phyloP scores from a whole-genome alignment of 2,329 filamentous ascomycete genomes.

The Fusarium mangiferae region DNA sequence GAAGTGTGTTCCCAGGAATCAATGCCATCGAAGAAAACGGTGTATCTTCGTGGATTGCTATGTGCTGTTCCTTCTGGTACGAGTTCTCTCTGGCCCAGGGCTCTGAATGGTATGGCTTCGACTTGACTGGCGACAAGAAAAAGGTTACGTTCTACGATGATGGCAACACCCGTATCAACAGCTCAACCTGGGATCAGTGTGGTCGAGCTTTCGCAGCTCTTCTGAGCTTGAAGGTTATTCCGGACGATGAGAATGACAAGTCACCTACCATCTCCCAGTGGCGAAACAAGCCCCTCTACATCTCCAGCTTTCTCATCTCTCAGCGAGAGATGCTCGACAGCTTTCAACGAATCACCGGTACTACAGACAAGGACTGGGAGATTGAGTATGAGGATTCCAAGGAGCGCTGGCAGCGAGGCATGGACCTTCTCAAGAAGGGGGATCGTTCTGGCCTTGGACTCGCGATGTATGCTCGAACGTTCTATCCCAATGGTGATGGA shows the following conservation, averaged over 20 bases:
- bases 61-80: constrained; percentile 67
- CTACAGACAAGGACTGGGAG: constrained; percentile 61
- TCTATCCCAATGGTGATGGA: constrained; percentile 56
- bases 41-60: constrained; percentile 57
- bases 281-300: constrained; percentile 59
- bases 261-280: constrained; percentile 47
- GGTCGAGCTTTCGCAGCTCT: constrained; percentile 64
- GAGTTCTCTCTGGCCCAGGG: constrained; percentile 60
- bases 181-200: constrained; percentile 68
- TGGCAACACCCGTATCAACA: constrained; percentile 65
- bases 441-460: constrained; percentile 55
- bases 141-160: constrained; percentile 63
- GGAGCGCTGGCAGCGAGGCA: constrained; percentile 61
- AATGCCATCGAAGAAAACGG: constrained; percentile 54
- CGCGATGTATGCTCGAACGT: constrained; percentile 66
- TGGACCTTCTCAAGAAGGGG: constrained; percentile 56
- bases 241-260: constrained; percentile 49
- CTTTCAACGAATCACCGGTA: constrained; percentile 66
- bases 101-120: constrained; percentile 58
- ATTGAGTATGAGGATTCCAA: constrained; percentile 59
- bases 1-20: constrained; percentile 37
- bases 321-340: constrained; percentile 74
- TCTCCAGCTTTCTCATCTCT: constrained; percentile 66
- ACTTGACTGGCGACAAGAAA: constrained; percentile 52
- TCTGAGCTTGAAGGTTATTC: constrained; percentile 58